These are phyloP conservation scores for Ochetophila trinervis DNA, from an alignment of 306 rosid species.

Conservation along the genomic window DNA sequence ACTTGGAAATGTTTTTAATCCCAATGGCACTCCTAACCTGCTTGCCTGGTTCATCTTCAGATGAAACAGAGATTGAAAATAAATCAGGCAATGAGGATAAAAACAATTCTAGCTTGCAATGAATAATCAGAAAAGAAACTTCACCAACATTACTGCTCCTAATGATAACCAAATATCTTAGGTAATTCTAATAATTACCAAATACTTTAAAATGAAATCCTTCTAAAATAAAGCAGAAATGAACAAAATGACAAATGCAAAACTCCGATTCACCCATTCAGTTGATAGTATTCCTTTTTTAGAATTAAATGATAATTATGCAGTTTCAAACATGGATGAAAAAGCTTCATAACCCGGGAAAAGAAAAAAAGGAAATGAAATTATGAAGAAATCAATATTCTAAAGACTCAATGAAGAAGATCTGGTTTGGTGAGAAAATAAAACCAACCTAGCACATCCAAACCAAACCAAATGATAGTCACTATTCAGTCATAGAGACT, in stretches of 20 bases:
- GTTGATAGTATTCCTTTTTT: not conserved
- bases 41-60: slow-evolving; percentile 87
- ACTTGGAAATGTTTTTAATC: slow-evolving; percentile 76
- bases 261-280: not conserved
- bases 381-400: too few relatives aligned
- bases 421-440: not conserved
- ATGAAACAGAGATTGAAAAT: slow-evolving; percentile 28
- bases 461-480: not conserved
- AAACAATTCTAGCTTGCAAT: slow-evolving; percentile 8
- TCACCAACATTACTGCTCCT: slow-evolving; percentile 1
- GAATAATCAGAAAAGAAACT: slow-evolving; percentile 2
- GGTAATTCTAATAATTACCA: too few relatives aligned
- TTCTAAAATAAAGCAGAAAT: not conserved
- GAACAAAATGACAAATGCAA: not conserved
- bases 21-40: slow-evolving; percentile 82
- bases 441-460: not conserved
- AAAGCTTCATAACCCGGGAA: not conserved
- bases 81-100: slow-evolving; percentile 24
- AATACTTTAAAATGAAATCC: not conserved
- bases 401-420: not conserved
- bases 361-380: too few relatives aligned
- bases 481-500: not conserved
- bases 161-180: slow-evolving; percentile 5
- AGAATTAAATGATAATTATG: not conserved
- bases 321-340: not conserved